Base-by-base conservation (phyloP, 208 protist species). In the Trypanosoma lewisi region DNA sequence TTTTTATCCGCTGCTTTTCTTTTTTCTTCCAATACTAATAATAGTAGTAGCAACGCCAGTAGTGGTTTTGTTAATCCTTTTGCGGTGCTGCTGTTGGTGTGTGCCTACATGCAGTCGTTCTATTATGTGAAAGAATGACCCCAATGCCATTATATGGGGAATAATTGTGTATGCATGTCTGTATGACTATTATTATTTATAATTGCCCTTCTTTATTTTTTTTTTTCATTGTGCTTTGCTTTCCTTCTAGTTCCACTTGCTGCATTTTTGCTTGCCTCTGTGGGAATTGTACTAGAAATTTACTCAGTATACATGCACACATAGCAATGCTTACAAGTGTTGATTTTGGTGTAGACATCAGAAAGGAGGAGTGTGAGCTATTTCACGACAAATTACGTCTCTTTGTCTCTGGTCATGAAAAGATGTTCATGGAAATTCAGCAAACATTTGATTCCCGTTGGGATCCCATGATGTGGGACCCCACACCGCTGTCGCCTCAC, bases 391-490 rank as follows among this genome's bases (percentile, higher is more conserved):
- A 66, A 28, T 65, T 89, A 2, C 71, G 50, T n/a, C 11, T 45
- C 21, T 77, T 89, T 36, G 78, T 85, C 1, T 55, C 71, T 3
- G 57, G 52, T 7, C 82, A 89, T 68, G 82, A 89, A 48, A 77
- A 78, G 47, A 66, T 69, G 44, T 70, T 89, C 17, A 57, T 85
- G 41, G 75, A 85, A 21, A 66, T 75, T 39, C 72, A 83, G 70
- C 78, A 83, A n/a, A 63, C 51, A 21, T 74, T 89, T 34, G 53
- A 68, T 45, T 61, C 73, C 42, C 76, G 73, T 8, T 78, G 71
- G 48, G 82, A 85, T 41, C 73, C 73, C 11, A 85, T 73, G 25
- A 14, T 75, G 61, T 89, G 82, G 82, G 67, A 78, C 49, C 53
- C 73, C 65, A 72, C 34, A 67, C 51, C 7, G 82, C 85, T 42